These are phyloP conservation scores for Boehmeria nivea DNA, from an alignment of 306 rosid species.

Conservation along the genomic window DNA sequence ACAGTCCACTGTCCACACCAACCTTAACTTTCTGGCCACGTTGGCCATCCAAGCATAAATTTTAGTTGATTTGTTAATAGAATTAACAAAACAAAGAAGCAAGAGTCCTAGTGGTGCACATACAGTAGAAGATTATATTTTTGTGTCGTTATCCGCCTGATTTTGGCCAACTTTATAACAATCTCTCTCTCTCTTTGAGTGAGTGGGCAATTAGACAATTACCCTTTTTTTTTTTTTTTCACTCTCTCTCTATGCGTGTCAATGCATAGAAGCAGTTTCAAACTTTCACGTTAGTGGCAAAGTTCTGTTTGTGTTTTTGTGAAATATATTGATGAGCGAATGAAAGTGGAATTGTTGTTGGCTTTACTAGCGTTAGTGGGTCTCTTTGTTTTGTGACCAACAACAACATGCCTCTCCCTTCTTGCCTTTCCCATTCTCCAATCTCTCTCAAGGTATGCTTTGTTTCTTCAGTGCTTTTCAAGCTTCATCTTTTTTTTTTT, in stretches of 20 bases:
- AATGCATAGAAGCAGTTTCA: not conserved
- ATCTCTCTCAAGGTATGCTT: constrained; percentile 46
- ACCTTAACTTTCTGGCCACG: too few relatives aligned
- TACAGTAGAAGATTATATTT: not conserved
- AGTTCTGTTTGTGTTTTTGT: not conserved
- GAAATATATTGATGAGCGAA: constrained; percentile 13
- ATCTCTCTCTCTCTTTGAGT: not conserved
- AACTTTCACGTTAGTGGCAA: constrained; percentile 10
- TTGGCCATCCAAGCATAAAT: too few relatives aligned
- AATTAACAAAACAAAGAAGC: not conserved
- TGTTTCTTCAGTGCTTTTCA: not conserved
- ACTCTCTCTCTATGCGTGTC: constrained; percentile 8
- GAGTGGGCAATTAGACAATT: not conserved
- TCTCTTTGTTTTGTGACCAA: constrained; percentile 12
- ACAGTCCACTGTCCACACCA: too few relatives aligned
- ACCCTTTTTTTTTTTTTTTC: not conserved
- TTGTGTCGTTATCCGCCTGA: not conserved
- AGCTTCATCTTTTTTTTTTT: too few relatives aligned
- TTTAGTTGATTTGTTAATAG: too few relatives aligned
- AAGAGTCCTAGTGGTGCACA: not conserved
- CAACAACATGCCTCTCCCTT: constrained; percentile 43
- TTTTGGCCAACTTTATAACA: not conserved
- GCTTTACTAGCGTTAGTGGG: constrained; percentile 23
- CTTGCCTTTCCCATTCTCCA: constrained; percentile 42
- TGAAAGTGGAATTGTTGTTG: constrained; percentile 39